A percentile compares a stretch with the other conserved stretches of the same genome.
phyloP scores from a whole-genome alignment of 768 basidiomycete species.

The Termitomyces sp. region DNA sequence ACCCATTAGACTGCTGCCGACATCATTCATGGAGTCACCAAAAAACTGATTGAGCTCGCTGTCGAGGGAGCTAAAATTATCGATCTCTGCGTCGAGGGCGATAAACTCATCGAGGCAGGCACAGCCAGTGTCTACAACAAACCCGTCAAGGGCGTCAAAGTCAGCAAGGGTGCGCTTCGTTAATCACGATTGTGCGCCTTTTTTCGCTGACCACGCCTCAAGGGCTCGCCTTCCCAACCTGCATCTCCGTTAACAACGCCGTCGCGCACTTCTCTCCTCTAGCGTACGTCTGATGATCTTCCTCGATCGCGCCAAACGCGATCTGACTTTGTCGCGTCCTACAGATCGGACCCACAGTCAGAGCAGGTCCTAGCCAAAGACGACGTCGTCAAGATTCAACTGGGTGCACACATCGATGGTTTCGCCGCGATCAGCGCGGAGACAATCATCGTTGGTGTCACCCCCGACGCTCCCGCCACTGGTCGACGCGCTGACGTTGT shows the following conservation, averaged over 20 bases:
- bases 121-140: slow-evolving; percentile 89
- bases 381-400: slow-evolving; percentile 93
- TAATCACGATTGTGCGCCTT: slow-evolving; percentile 18
- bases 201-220: background rate
- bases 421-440: slow-evolving; percentile 93
- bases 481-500: slow-evolving; percentile 88
- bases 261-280: slow-evolving; percentile 98
- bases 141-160: slow-evolving; percentile 79
- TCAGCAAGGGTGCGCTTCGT: slow-evolving; percentile 62
- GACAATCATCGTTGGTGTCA: slow-evolving; percentile 85
- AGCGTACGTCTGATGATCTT: slow-evolving; percentile 49
- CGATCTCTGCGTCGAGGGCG: slow-evolving; percentile 90
- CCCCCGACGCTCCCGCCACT: slow-evolving; percentile 65
- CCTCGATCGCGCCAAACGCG: slow-evolving; percentile 3
- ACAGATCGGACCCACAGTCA: slow-evolving; percentile 70
- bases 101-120: slow-evolving; percentile 86
- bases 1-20: slow-evolving; percentile 77
- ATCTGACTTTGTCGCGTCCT: slow-evolving; percentile 8
- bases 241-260: slow-evolving; percentile 89
- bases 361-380: slow-evolving; percentile 66
- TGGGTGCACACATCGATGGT: slow-evolving; percentile 97
- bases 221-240: slow-evolving; percentile 95
- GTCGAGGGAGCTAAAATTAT: slow-evolving; percentile 83
- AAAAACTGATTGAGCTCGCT: slow-evolving; percentile 72
- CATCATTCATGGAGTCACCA: slow-evolving; percentile 79